Evolutionary conservation across 1,284 basidiomycete genomes (phyloP), one percentile per base, ranked within the genome.

Genomic region (Boletus hoseneyae): DNA sequence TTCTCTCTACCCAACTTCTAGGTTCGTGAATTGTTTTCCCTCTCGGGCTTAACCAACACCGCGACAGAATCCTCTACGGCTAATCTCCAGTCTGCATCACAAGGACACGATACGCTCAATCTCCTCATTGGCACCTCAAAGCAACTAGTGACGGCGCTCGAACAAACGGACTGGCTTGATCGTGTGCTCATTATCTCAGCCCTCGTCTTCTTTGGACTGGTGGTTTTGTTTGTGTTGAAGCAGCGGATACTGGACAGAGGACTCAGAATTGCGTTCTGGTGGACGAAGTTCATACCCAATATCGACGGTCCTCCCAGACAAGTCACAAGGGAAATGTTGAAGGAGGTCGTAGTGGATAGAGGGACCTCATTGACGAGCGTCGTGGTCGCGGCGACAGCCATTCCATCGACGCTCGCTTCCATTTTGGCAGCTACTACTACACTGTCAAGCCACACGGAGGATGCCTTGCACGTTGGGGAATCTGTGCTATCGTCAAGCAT

Each of bases 91-190:
- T 79, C 86, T 3, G 85, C 93, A 0, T 87, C 87, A 0, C 70
- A 78, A 10, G 81, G 85, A n/a, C 93, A 97, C 62, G 87, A 92
- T 62, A 77, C 77, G 12, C 85, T 97, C 56, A 79, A 78, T 33
- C 76, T 77, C 45, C 70, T 97, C 48, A 82, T 97, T 64, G 73
- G 76, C 44, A 83, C 88, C 23, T 94, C 92, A 1, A 86, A 88
- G 61, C 78, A 86, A 34, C 80, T 97, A 52, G 85, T 97, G 56
- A 88, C 85, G 15, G 83, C 86, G 0, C 83, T 97, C 39, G 88
- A 95, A 69, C 85, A 86, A 53, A 83, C 92, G 6, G 93, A 97
- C 73, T 87, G 90, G 82, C 74, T 94, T n/a, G 93, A 97, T 72
- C 86, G 93, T 7, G 67, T 94, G 32, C 73, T 96, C 54, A 86